Base-by-base conservation (phyloP, 169 alveolate species). In the Cyclospora cayetanensis region DNA sequence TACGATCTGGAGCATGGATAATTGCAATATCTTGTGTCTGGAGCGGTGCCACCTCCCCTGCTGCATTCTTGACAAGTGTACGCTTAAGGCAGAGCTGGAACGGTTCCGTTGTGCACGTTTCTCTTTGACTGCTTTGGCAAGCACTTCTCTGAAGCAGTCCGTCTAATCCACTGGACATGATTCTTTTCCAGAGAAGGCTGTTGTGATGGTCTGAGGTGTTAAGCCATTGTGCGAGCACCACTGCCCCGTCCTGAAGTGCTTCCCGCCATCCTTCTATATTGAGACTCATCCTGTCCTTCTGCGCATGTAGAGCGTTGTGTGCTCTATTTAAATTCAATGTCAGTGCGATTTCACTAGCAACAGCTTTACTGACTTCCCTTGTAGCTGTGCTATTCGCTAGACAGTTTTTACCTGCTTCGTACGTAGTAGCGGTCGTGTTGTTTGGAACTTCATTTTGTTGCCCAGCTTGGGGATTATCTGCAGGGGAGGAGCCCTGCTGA, bases 221-320 rank as follows among this genome's bases (percentile, higher is more conserved):
- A 52, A 80, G 89, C n/a, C 89, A 74, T 80, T 80, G 89, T 1
- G 89, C 89, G 46, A 80, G 52, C 70, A 80, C 89, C 29, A 80
- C 89, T 15, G 74, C 50, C 46, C 52, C 89, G 34, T 63, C 89
- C 50, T 80, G 89, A 34, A 80, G 74, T 22, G 89, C 89, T 41
- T 80, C 89, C 89, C 46, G 74, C 89, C 89, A 80, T 18, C 74
- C 89, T 22, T 70, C 39, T 39, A 74, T 74, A 20, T 35, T 31
- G 41, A 80, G 52, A 31, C 74, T 34, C 53, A 46, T 31, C 68
- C 29, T 29, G 70, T 80, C 89, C 31, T 80, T 74, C 43, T 52
- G 53, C 74, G 89, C 34, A 35, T 50, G 89, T 4, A 35, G 22
- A 12, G n/a, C 29, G 9, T 20, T 46, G 35, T 15, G 34, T 18